phyloP scores from a whole-genome alignment of 1,284 basidiomycete species.

The Porogramme epimiltina region DNA sequence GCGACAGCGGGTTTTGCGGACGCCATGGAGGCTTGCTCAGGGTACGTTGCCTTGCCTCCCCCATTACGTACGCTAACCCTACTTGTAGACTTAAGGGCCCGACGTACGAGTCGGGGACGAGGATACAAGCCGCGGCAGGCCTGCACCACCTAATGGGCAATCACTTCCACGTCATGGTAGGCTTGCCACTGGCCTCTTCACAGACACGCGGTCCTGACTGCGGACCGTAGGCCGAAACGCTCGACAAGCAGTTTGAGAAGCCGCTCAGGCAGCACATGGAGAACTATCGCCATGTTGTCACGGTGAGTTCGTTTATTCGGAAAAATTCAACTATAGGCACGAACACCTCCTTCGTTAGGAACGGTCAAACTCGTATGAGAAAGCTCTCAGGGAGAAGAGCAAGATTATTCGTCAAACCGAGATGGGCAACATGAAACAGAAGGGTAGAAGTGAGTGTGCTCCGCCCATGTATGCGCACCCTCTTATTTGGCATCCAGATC shows the following conservation, averaged over 20 bases:
- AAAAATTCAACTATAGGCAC: not conserved
- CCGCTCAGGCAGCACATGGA: constrained; percentile 86
- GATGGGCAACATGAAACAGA: constrained; percentile 80
- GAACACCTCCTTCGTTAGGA: constrained; percentile 48
- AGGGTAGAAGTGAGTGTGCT: constrained; percentile 74
- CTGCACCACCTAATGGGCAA: constrained; percentile 92
- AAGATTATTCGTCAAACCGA: constrained; percentile 89
- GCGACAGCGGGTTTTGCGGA: constrained; percentile 88
- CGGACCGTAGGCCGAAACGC: constrained; percentile 67
- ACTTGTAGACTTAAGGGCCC: constrained; percentile 71
- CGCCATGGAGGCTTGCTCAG: constrained; percentile 82
- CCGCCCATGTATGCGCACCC: not conserved
- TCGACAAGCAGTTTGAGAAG: constrained; percentile 90
- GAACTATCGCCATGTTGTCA: constrained; percentile 73
- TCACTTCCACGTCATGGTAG: constrained; percentile 87
- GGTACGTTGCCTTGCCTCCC: constrained; percentile 53
- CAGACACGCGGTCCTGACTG: not conserved
- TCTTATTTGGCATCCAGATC: constrained; percentile 47
- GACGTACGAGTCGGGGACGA: constrained; percentile 74
- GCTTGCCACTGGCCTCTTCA: constrained; percentile 21
- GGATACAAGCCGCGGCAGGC: constrained; percentile 84
- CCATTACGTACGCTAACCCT: not conserved
- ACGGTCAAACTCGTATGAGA: constrained; percentile 80
- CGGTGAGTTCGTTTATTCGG: constrained; percentile 58
- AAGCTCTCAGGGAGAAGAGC: constrained; percentile 79